These are phyloP conservation scores for Xylariaceae sp. DNA, from an alignment of 2,329 filamentous ascomycete genomes.

Conservation along the genomic window DNA sequence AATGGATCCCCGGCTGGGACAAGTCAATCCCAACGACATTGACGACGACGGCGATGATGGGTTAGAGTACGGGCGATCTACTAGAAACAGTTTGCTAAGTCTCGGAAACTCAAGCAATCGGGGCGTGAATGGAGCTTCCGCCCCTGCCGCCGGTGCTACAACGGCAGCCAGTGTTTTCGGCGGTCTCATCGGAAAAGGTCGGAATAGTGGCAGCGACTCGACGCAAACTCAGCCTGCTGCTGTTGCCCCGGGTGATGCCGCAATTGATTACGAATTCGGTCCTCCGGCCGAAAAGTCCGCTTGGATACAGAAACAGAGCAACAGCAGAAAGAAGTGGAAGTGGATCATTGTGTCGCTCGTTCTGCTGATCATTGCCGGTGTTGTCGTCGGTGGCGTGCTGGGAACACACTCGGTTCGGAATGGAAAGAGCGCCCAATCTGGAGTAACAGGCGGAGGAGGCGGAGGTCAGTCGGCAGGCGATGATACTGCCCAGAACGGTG, in stretches of 20 bases:
- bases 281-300: constrained; percentile 56
- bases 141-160: constrained; percentile 45
- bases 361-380: constrained; percentile 61
- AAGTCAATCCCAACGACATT: constrained; percentile 74
- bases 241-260: constrained; percentile 32
- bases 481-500: constrained; percentile 60
- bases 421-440: background rate
- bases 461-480: constrained; percentile 47
- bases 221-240: constrained; percentile 36
- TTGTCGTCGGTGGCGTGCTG: constrained; percentile 68
- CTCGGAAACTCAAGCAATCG: constrained; percentile 44
- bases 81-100: constrained; percentile 57
- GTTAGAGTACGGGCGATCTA: constrained; percentile 49
- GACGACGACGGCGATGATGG: constrained; percentile 86
- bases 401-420: constrained; percentile 36
- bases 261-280: constrained; percentile 33
- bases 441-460: constrained; percentile 35
- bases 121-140: constrained; percentile 40
- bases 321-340: constrained; percentile 59
- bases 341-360: constrained; percentile 63
- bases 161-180: constrained; percentile 42
- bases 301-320: constrained; percentile 56
- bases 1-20: constrained; percentile 48
- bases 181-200: constrained; percentile 34
- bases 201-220: constrained; percentile 49